These are phyloP conservation scores for Rhododendron mucronatum DNA, from an alignment of 148 eudicot species.

Conservation along the genomic window DNA sequence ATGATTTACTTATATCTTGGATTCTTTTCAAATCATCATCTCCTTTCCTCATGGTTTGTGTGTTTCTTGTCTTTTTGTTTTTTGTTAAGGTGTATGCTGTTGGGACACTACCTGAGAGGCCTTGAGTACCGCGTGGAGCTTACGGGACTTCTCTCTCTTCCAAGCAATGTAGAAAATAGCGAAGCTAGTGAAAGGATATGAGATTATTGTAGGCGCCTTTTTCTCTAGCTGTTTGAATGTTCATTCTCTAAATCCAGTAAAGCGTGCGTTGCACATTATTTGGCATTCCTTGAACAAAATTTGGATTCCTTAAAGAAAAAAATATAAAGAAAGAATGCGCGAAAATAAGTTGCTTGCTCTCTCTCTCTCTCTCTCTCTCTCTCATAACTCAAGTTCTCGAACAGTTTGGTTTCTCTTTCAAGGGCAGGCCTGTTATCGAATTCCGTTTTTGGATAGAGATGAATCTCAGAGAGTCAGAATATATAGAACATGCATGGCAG, in stretches of 20 bases:
- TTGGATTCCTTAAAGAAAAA: background rate
- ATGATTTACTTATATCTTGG: background rate
- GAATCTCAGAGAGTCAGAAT: background rate
- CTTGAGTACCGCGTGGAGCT: slow-evolving; percentile 83
- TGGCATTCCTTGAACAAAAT: background rate
- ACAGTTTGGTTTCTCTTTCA: background rate
- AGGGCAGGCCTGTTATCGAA: background rate
- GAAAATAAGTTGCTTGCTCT: background rate
- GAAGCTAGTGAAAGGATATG: background rate
- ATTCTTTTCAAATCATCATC: background rate
- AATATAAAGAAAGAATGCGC: background rate
- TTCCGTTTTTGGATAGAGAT: background rate
- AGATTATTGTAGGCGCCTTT: background rate
- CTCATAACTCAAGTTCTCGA: background rate
- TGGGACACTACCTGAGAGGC: slow-evolving; percentile 91
- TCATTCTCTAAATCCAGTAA: background rate
- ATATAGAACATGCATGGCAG: background rate
- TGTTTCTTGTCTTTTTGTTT: background rate
- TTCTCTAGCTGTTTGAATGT: background rate
- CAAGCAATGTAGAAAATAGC: slow-evolving; percentile 34
- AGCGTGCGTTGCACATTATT: background rate
- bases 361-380: background rate
- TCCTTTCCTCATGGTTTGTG: background rate
- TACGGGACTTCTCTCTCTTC: slow-evolving; percentile 51
- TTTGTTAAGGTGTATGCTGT: slow-evolving; percentile 70